A percentile compares a stretch with the other conserved stretches of the same genome.
phyloP scores from a whole-genome alignment of 352 stramenopile genomes.

The Pythium chondricola region DNA sequence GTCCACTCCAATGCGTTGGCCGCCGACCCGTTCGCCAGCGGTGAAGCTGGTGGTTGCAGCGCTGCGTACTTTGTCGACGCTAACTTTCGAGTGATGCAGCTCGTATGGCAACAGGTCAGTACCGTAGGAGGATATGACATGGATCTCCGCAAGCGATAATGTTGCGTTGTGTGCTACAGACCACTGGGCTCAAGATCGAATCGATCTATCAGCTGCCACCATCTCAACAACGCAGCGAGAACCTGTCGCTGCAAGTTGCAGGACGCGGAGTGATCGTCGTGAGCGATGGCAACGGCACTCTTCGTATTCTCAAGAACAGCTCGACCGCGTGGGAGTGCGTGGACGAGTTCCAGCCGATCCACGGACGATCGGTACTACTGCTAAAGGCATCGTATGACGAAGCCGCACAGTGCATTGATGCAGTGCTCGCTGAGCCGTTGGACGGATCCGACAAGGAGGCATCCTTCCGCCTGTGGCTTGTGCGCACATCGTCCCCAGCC shows the following conservation, averaged over 20 bases:
- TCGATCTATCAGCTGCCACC: constrained; percentile 36
- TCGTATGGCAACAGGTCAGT: constrained; percentile 23
- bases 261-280: constrained; percentile 55
- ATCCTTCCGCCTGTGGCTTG: constrained; percentile 43
- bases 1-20: constrained; percentile 60
- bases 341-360: constrained; percentile 50
- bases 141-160: background rate
- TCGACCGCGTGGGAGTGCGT: constrained; percentile 28
- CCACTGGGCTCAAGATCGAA: constrained; percentile 13
- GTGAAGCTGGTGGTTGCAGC: constrained; percentile 16
- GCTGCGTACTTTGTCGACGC: constrained; percentile 66
- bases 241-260: constrained; percentile 53
- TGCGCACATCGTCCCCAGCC: constrained; percentile 23
- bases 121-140: background rate
- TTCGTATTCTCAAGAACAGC: constrained; percentile 46
- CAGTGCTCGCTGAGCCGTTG: constrained; percentile 42
- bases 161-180: no score
- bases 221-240: constrained; percentile 40
- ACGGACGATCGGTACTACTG: constrained; percentile 29
- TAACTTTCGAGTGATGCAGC: constrained; percentile 57
- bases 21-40: constrained; percentile 47
- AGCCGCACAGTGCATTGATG: constrained; percentile 27
- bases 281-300: constrained; percentile 49
- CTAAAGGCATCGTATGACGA: constrained; percentile 45
- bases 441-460: constrained; percentile 36